phyloP scores from a whole-genome alignment of 2,329 filamentous ascomycete genomes.

The Penicillium hordei region DNA sequence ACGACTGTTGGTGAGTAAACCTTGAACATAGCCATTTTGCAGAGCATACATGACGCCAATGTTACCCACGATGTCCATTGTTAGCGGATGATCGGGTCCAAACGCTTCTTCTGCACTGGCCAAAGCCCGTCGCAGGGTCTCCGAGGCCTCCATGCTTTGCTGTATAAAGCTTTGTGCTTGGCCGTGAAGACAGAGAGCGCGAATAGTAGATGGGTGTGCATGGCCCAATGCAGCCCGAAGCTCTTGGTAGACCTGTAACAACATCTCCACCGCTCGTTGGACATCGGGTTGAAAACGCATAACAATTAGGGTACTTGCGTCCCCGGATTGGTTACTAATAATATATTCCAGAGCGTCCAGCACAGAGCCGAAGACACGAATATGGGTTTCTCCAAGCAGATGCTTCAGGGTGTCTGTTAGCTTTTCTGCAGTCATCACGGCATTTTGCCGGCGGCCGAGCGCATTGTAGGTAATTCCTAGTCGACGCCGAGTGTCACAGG shows the following conservation, averaged over 20 bases:
- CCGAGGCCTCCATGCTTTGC: slow-evolving; percentile 24
- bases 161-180: slow-evolving; percentile 21
- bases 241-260: slow-evolving; percentile 22
- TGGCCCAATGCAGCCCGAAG: slow-evolving; percentile 22
- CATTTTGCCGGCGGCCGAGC: slow-evolving; percentile 25
- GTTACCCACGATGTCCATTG: slow-evolving; percentile 28
- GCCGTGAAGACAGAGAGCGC: slow-evolving; percentile 26
- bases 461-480: slow-evolving; percentile 25
- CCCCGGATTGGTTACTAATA: slow-evolving; percentile 20
- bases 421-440: slow-evolving; percentile 24
- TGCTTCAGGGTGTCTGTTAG: slow-evolving; percentile 22
- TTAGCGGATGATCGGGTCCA: slow-evolving; percentile 28
- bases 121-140: slow-evolving; percentile 33
- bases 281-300: slow-evolving; percentile 16
- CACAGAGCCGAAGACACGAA: slow-evolving; percentile 21
- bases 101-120: slow-evolving; percentile 29
- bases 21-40: slow-evolving; percentile 11
- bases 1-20: slow-evolving; percentile 3
- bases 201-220: slow-evolving; percentile 26
- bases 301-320: slow-evolving; percentile 1
- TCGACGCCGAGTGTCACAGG: slow-evolving; percentile 31
- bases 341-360: slow-evolving; percentile 29
- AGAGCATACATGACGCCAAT: slow-evolving; percentile 33
- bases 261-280: slow-evolving; percentile 18
- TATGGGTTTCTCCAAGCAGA: slow-evolving; percentile 31